phyloP scores from a whole-genome alignment of 176 grass and related monocot genomes.

The Zoysia japonica region DNA sequence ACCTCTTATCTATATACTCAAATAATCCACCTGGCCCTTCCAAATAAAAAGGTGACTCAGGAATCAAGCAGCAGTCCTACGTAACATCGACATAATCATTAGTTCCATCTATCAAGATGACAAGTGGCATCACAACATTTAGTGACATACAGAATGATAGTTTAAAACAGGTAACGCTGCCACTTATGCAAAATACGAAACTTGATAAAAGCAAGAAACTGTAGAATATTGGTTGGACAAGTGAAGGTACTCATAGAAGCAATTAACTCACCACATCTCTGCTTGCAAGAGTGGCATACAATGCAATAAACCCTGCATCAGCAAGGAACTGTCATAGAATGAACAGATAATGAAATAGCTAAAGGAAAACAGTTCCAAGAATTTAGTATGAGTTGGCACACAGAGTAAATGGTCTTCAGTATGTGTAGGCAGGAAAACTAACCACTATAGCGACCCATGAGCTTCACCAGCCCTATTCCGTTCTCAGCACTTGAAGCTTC shows the following conservation, averaged over 20 bases:
- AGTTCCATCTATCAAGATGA: slow-evolving; percentile 9
- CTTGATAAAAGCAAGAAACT: slow-evolving; percentile 8
- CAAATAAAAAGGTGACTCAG: slow-evolving; percentile 90
- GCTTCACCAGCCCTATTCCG: slow-evolving; percentile 89
- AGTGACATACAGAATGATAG: not conserved
- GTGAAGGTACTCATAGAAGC: slow-evolving; percentile 1
- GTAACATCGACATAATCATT: slow-evolving; percentile 22
- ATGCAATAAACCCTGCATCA: slow-evolving; percentile 87
- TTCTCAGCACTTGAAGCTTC: slow-evolving; percentile 94
- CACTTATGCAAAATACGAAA: not conserved
- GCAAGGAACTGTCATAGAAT: slow-evolving; percentile 5
- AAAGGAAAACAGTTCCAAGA: not conserved
- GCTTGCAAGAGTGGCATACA: slow-evolving; percentile 98
- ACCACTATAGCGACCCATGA: slow-evolving; percentile 98
- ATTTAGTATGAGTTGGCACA: not conserved
- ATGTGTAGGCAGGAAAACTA: slow-evolving; percentile 38
- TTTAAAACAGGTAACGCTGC: not conserved
- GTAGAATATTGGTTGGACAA: slow-evolving; percentile 20
- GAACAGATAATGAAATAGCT: not conserved
- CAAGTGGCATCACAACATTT: slow-evolving; percentile 3
- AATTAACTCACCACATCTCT: slow-evolving; percentile 85
- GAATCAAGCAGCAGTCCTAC: slow-evolving; percentile 98
- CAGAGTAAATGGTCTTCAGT: slow-evolving; percentile 4
- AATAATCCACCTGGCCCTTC: slow-evolving; percentile 84
- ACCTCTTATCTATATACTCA: slow-evolving; percentile 79